phyloP scores from a whole-genome alignment of 352 stramenopile genomes.

The Globisporangium abappressorium region DNA sequence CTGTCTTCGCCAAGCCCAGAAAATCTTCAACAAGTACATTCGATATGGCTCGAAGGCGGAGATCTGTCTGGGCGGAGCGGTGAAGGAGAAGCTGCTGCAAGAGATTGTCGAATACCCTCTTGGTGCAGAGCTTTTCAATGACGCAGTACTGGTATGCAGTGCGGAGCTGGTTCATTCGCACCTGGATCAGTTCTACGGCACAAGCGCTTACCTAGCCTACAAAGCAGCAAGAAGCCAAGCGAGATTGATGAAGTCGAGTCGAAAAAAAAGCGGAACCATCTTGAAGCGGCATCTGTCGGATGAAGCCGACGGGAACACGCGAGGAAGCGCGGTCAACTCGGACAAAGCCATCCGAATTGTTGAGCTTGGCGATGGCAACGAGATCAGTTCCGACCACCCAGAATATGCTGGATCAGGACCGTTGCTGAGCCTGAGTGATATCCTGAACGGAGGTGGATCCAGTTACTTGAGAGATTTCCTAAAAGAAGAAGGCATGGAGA shows the following conservation, averaged over 20 bases:
- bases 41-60: conserved; percentile 69
- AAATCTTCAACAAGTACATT: conserved; percentile 81
- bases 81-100: conserved; percentile 47
- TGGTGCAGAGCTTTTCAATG: conserved; percentile 48
- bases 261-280: conserved; percentile 6
- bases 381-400: neutral
- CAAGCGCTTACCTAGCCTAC: conserved; percentile 41
- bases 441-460: conserved; percentile 47
- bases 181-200: conserved; percentile 55
- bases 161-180: conserved; percentile 62
- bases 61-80: conserved; percentile 40
- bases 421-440: conserved; percentile 26
- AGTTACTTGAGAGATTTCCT: conserved; percentile 62
- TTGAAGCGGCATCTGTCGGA: conserved; percentile 10
- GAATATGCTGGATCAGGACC: neutral
- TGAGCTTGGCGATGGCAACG: neutral
- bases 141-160: conserved; percentile 53
- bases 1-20: conserved; percentile 56
- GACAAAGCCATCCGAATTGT: neutral
- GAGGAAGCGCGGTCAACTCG: neutral
- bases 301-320: neutral
- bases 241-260: neutral
- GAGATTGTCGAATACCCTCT: conserved; percentile 47
- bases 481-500: conserved; percentile 44
- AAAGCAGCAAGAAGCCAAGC: conserved; percentile 20